phyloP scores from a whole-genome alignment of 1,284 basidiomycete genomes.

The Trametes hirsuta region DNA sequence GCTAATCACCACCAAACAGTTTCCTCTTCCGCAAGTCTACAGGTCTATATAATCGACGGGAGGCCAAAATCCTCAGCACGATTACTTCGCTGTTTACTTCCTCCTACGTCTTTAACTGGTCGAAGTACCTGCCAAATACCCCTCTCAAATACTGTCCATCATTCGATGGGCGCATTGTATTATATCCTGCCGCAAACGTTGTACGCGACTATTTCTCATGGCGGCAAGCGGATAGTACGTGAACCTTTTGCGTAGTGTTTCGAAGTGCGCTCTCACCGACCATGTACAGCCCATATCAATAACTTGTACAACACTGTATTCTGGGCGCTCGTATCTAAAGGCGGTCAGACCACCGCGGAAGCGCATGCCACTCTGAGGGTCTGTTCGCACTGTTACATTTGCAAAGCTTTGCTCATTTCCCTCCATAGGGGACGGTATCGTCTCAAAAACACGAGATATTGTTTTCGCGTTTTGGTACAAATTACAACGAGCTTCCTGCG shows the following conservation, averaged over 20 bases:
- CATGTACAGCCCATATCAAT: slow-evolving; percentile 87
- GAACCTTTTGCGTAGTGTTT: slow-evolving; percentile 36
- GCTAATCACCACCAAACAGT: slow-evolving; percentile 43
- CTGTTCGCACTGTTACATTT: slow-evolving; percentile 12
- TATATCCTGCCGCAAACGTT: slow-evolving; percentile 78
- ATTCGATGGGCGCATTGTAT: slow-evolving; percentile 89
- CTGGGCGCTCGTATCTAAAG: slow-evolving; percentile 90
- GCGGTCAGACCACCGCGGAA: slow-evolving; percentile 74
- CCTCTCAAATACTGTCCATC: slow-evolving; percentile 83
- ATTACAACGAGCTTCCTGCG: slow-evolving; percentile 82
- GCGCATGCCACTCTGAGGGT: slow-evolving; percentile 84
- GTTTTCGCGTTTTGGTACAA: slow-evolving; percentile 81
- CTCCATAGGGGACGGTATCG: slow-evolving; percentile 79
- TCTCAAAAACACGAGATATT: slow-evolving; percentile 92
- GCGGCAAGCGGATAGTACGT: slow-evolving; percentile 94
- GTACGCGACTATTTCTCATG: slow-evolving; percentile 94
- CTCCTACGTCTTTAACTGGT: slow-evolving; percentile 89
- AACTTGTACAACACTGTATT: slow-evolving; percentile 97
- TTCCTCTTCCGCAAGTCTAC: slow-evolving; percentile 85
- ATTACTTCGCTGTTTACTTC: slow-evolving; percentile 93
- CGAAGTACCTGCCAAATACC: slow-evolving; percentile 72
- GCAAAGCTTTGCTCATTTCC: neutral
- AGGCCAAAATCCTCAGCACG: slow-evolving; percentile 89
- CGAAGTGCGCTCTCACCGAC: neutral
- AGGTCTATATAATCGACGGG: slow-evolving; percentile 81